phyloP scores from a whole-genome alignment of 2,329 filamentous ascomycete species.

The Cryphonectria nitschkei region DNA sequence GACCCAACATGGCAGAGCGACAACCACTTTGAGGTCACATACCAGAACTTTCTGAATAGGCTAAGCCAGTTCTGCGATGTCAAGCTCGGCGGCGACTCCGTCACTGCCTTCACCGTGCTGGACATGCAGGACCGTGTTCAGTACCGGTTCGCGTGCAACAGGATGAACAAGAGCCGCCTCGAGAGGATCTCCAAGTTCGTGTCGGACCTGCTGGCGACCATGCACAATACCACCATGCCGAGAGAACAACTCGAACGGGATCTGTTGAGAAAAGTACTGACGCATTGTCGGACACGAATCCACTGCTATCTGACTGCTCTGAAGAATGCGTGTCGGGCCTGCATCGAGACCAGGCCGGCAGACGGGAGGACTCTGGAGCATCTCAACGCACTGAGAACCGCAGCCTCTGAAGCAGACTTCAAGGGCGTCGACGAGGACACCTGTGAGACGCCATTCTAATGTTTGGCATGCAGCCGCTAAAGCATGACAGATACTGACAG shows the following conservation, averaged over 20 bases:
- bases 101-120: constrained; percentile 26
- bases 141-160: constrained; percentile 26
- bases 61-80: constrained; percentile 27
- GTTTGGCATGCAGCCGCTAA: not conserved
- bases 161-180: not conserved
- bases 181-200: constrained; percentile 1
- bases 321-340: not conserved
- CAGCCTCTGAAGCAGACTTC: not conserved
- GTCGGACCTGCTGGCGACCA: constrained; percentile 1
- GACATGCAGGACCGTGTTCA: constrained; percentile 8
- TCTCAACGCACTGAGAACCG: not conserved
- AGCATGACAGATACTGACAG: not conserved
- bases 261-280: constrained; percentile 1
- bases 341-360: not conserved
- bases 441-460: not conserved
- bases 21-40: not conserved
- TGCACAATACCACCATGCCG: not conserved
- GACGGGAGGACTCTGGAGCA: not conserved
- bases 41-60: constrained; percentile 24
- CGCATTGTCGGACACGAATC: not conserved
- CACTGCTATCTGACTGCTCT: constrained; percentile 1
- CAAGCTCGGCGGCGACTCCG: constrained; percentile 15
- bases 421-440: not conserved
- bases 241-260: not conserved
- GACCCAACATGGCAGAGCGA: not conserved